Conservation (phyloP, 331 rosid genomes). For the Saraca asoca region DNA sequence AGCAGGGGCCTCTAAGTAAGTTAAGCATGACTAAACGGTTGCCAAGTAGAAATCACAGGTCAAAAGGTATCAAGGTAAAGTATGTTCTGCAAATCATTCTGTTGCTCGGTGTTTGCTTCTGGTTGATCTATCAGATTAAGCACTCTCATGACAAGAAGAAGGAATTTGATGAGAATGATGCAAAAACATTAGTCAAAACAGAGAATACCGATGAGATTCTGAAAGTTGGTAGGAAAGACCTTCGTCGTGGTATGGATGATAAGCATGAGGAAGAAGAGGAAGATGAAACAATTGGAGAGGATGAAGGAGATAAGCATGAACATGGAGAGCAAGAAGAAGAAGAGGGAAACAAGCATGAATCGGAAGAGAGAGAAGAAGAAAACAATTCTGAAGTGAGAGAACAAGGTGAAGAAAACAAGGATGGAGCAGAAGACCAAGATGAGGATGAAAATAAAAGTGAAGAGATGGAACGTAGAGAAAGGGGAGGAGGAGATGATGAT, state of each 20-base stretch:
- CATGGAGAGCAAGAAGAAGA: constrained; percentile 57
- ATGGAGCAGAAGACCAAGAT: constrained; percentile 56
- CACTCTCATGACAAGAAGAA: constrained; percentile 81
- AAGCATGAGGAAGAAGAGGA: constrained; percentile 77
- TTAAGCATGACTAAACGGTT: constrained; percentile 64
- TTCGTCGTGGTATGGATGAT: constrained; percentile 38
- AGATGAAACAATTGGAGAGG: constrained; percentile 57
- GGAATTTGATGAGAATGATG: constrained; percentile 53
- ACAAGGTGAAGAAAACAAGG: constrained; percentile 32
- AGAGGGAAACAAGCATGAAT: constrained; percentile 36
- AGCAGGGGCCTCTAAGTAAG: constrained; percentile 27
- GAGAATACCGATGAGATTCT: constrained; percentile 36
- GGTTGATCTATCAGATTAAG: constrained; percentile 86
- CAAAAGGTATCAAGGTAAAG: constrained; percentile 70
- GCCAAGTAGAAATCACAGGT: constrained; percentile 58
- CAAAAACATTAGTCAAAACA: constrained; percentile 31
- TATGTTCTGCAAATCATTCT: constrained; percentile 69
- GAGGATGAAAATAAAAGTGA: constrained; percentile 62
- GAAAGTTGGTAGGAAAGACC: constrained; percentile 77
- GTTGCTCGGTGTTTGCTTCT: constrained; percentile 73
- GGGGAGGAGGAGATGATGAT: constrained; percentile 68
- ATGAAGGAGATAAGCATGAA: constrained; percentile 46
- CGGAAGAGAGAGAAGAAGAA: constrained; percentile 34
- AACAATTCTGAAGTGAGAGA: constrained; percentile 36
- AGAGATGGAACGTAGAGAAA: constrained; percentile 61